Conservation (phyloP, 768 basidiomycete species). For the Lepiota venenata region DNA sequence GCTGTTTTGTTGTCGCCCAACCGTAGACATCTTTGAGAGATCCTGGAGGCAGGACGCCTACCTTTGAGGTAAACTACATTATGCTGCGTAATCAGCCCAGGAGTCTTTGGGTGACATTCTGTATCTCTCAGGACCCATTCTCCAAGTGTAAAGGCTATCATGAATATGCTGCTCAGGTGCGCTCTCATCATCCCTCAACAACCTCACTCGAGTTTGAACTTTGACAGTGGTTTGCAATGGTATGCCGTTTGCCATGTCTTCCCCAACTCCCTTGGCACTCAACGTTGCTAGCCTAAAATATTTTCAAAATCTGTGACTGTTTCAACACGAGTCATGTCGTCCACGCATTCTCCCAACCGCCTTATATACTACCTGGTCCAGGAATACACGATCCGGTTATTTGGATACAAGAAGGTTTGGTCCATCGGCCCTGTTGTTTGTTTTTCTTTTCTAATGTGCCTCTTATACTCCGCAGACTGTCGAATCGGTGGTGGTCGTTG, state of each 20-base stretch:
- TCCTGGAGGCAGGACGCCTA: conserved; percentile 52
- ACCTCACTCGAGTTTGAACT: neutral
- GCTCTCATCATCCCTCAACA: conserved; percentile 15
- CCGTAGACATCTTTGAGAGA: conserved; percentile 46
- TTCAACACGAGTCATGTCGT: conserved; percentile 54
- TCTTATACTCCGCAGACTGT: conserved; percentile 35
- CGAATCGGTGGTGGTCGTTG: conserved; percentile 58
- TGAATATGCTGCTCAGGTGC: conserved; percentile 53
- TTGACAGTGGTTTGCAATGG: conserved; percentile 14
- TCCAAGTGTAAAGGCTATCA: conserved; percentile 45
- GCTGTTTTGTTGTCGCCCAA: conserved; percentile 54
- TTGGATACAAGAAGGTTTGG: conserved; percentile 51
- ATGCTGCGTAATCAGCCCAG: neutral
- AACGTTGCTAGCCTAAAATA: conserved; percentile 43
- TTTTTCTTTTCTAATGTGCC: no score
- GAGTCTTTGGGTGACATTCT: neutral
- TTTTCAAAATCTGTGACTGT: conserved; percentile 49
- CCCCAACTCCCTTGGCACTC: neutral
- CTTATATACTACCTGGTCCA: conserved; percentile 58
- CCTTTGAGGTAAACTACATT: conserved; percentile 42
- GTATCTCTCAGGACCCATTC: conserved; percentile 40
- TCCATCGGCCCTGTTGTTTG: neutral
- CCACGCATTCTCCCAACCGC: conserved; percentile 55
- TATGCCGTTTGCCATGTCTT: conserved; percentile 1
- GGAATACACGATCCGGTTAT: conserved; percentile 52